A percentile compares a stretch with the other conserved stretches of the same genome.
Evolutionary conservation across 2,329 filamentous ascomycete genomes (phyloP).

Genomic region (Colletotrichum graminicola): DNA sequence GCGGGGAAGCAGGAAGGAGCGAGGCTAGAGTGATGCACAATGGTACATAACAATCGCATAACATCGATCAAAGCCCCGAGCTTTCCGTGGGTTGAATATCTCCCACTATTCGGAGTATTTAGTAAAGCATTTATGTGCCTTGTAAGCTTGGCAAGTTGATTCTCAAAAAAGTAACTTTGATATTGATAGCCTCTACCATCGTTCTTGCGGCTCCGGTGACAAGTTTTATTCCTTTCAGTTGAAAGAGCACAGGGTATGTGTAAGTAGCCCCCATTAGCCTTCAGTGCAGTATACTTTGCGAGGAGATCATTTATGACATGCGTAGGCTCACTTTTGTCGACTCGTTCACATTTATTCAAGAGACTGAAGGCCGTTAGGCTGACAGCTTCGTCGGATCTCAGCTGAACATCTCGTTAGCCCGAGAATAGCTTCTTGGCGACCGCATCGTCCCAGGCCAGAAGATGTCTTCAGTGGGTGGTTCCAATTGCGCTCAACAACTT

Average conservation of each 20-base stretch:
- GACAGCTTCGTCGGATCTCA: slow-evolving; percentile 68
- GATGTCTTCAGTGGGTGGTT: slow-evolving; percentile 63
- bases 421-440: slow-evolving; percentile 57
- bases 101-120: neutral
- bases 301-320: neutral
- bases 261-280: slow-evolving; percentile 16
- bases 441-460: slow-evolving; percentile 62
- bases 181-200: neutral
- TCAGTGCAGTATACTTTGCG: neutral
- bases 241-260: slow-evolving; percentile 45
- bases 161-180: neutral
- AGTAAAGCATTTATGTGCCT: neutral
- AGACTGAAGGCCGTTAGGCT: slow-evolving; percentile 62
- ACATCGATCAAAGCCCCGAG: too few relatives aligned
- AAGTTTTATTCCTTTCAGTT: slow-evolving; percentile 33
- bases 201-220: neutral
- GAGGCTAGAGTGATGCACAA: neutral
- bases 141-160: neutral
- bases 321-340: slow-evolving; percentile 61
- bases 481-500: slow-evolving; percentile 67
- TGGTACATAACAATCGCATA: neutral
- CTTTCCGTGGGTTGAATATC: neutral
- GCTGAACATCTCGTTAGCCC: slow-evolving; percentile 59
- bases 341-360: slow-evolving; percentile 66
- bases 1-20: neutral